A percentile compares a stretch with the other conserved stretches of the same genome.
phyloP scores from a whole-genome alignment of 164 flowering plant genomes.

The Chloranthus sessilifolius region DNA sequence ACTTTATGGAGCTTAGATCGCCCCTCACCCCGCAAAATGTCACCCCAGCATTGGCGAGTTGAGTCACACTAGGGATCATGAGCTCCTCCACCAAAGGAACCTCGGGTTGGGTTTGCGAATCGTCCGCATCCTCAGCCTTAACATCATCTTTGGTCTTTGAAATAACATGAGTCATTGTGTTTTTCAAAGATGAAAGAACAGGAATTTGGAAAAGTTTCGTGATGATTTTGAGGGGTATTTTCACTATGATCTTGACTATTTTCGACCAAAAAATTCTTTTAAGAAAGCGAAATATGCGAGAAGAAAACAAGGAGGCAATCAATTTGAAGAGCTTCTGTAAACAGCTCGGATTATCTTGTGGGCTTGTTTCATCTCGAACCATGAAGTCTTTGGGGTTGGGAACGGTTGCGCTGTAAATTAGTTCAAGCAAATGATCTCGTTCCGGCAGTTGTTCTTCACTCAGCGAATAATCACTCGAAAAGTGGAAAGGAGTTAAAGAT shows the following conservation, averaged over 20 bases:
- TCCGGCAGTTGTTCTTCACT: not conserved
- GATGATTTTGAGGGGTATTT: slow-evolving; percentile 15
- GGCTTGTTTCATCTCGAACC: not conserved
- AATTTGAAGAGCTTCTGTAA: slow-evolving; percentile 2
- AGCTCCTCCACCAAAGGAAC: slow-evolving; percentile 34
- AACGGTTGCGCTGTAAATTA: slow-evolving; percentile 10
- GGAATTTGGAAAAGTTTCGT: slow-evolving; percentile 13
- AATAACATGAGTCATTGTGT: slow-evolving; percentile 2
- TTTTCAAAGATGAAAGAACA: slow-evolving; percentile 4
- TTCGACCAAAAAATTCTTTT: slow-evolving; percentile 5
- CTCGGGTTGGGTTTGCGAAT: slow-evolving; percentile 1
- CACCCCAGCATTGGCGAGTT: slow-evolving; percentile 27
- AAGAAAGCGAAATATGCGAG: slow-evolving; percentile 2
- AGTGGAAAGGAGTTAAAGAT: slow-evolving; percentile 13
- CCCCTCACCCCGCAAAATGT: slow-evolving; percentile 18
- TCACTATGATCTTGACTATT: slow-evolving; percentile 10
- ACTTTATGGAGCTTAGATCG: slow-evolving; percentile 23
- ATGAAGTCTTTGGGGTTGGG: not conserved
- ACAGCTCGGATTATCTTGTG: not conserved
- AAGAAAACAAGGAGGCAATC: slow-evolving; percentile 4
- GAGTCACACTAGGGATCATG: slow-evolving; percentile 32
- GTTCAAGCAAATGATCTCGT: slow-evolving; percentile 14
- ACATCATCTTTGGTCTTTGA: not conserved
- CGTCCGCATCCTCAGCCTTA: no score
- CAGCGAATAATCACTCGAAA: not conserved